Evolutionary conservation across 306 rosid species (phyloP).

Genomic region (Quercus mongolica): DNA sequence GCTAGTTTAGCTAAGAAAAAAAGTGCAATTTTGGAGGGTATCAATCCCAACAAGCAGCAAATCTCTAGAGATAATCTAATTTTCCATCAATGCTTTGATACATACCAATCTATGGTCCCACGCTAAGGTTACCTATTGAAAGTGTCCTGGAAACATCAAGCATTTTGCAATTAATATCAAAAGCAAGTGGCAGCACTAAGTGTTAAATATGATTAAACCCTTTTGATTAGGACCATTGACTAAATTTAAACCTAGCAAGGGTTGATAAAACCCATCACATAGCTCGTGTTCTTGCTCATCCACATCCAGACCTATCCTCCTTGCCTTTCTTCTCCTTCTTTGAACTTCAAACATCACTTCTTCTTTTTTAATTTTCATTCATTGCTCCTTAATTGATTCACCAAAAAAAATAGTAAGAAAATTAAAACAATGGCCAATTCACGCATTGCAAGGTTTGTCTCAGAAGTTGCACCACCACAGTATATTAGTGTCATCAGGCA

Average conservation of each 20-base stretch:
- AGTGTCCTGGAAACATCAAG: constrained; percentile 2
- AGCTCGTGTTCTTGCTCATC: constrained; percentile 21
- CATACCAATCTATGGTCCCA: constrained; percentile 28
- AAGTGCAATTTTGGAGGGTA: constrained; percentile 46
- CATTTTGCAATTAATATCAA: constrained; percentile 30
- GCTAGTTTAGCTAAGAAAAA: constrained; percentile 4
- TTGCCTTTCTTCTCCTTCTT: not conserved
- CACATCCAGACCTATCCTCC: not conserved
- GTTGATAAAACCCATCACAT: constrained; percentile 36
- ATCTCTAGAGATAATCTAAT: constrained; percentile 32
- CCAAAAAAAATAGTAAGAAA: not conserved
- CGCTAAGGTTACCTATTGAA: not conserved
- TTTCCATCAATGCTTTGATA: constrained; percentile 41
- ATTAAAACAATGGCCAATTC: constrained; percentile 56
- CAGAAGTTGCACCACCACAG: constrained; percentile 95
- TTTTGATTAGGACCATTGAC: constrained; percentile 32
- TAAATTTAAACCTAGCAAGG: constrained; percentile 23
- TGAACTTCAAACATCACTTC: not conserved
- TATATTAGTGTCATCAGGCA: constrained; percentile 78
- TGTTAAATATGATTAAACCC: constrained; percentile 27
- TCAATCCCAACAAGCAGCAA: constrained; percentile 38
- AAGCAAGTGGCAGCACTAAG: constrained; percentile 64
- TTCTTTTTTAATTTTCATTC: not conserved
- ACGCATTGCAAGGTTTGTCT: constrained; percentile 70
- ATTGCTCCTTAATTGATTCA: not conserved